Evolutionary conservation across 2,329 filamentous ascomycete genomes (phyloP).

Genomic region (Lithohypha guttulata): DNA sequence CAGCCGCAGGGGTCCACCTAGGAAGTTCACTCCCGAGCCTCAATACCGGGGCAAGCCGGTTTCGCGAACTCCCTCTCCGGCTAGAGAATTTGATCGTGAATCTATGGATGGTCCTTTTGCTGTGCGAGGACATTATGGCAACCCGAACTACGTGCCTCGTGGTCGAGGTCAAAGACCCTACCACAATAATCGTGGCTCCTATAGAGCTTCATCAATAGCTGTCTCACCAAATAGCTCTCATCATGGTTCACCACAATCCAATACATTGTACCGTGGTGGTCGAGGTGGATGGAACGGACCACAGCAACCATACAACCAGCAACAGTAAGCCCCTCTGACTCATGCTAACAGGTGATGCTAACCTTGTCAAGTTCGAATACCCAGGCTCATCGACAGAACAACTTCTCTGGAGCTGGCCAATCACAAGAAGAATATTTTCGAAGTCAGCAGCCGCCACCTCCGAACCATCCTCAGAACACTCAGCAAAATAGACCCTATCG

Average conservation of each 20-base stretch:
- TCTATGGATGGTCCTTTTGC: slow-evolving; percentile 25
- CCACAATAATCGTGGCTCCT: slow-evolving; percentile 34
- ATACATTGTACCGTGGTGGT: slow-evolving; percentile 48
- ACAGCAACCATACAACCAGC: slow-evolving; percentile 33
- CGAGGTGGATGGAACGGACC: slow-evolving; percentile 45
- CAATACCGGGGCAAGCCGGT: slow-evolving; percentile 4
- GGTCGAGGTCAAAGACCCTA: slow-evolving; percentile 31
- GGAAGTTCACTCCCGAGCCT: slow-evolving; percentile 1
- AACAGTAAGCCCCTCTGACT: slow-evolving; percentile 36
- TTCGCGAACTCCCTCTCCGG: slow-evolving; percentile 19
- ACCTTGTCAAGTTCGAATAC: slow-evolving; percentile 36
- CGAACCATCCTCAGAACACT: slow-evolving; percentile 43
- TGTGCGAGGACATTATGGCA: slow-evolving; percentile 26
- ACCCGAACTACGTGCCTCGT: slow-evolving; percentile 26
- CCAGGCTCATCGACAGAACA: slow-evolving; percentile 48
- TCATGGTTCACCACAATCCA: slow-evolving; percentile 51
- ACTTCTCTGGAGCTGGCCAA: slow-evolving; percentile 42
- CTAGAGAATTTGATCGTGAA: slow-evolving; percentile 25
- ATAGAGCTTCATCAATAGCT: slow-evolving; percentile 49
- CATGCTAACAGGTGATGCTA: slow-evolving; percentile 20
- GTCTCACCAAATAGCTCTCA: slow-evolving; percentile 43
- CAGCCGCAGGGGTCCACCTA: slow-evolving; percentile 4
- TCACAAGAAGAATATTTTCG: slow-evolving; percentile 43
- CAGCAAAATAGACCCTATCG: slow-evolving; percentile 39
- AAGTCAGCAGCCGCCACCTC: slow-evolving; percentile 37